phyloP scores from a whole-genome alignment of 805 yeast species.

The Ogataea saltuana region DNA sequence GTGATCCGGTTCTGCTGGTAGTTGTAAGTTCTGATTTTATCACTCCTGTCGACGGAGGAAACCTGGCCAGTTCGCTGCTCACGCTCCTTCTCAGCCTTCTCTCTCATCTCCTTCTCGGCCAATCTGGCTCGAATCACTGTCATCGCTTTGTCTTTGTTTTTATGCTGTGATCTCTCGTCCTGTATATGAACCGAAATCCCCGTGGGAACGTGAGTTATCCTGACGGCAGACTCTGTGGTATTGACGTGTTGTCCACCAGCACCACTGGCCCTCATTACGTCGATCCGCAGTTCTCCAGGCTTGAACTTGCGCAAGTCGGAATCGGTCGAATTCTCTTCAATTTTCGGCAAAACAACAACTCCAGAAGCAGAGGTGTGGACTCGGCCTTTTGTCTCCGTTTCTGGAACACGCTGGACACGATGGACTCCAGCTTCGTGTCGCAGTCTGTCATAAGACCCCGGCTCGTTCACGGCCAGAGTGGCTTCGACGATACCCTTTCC shows the following conservation, averaged over 20 bases:
- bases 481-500: conserved; percentile 78
- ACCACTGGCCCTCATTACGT: conserved; percentile 97
- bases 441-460: conserved; percentile 72
- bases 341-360: conserved; percentile 86
- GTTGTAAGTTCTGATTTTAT: conserved; percentile 91
- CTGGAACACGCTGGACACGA: conserved; percentile 91
- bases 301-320: conserved; percentile 55
- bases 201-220: conserved; percentile 88
- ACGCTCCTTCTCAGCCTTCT: conserved; percentile 64
- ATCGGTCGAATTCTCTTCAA: conserved; percentile 56
- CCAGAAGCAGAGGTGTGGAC: conserved; percentile 97
- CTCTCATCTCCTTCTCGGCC: conserved; percentile 75
- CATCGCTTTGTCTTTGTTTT: conserved; percentile 91
- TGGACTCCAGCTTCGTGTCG: conserved; percentile 94
- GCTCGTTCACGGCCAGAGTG: conserved; percentile 67
- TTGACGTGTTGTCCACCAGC: conserved; percentile 98
- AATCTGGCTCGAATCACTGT: conserved; percentile 76
- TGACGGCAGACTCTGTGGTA: conserved; percentile 95
- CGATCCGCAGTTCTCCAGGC: conserved; percentile 87
- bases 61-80: conserved; percentile 79
- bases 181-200: conserved; percentile 89
- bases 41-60: conserved; percentile 83
- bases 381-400: conserved; percentile 90
- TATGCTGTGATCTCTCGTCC: conserved; percentile 93
- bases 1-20: conserved; percentile 91